These are phyloP conservation scores for Musa schizocarpa DNA, from an alignment of 176 grass and related monocot genomes.

Conservation along the genomic window DNA sequence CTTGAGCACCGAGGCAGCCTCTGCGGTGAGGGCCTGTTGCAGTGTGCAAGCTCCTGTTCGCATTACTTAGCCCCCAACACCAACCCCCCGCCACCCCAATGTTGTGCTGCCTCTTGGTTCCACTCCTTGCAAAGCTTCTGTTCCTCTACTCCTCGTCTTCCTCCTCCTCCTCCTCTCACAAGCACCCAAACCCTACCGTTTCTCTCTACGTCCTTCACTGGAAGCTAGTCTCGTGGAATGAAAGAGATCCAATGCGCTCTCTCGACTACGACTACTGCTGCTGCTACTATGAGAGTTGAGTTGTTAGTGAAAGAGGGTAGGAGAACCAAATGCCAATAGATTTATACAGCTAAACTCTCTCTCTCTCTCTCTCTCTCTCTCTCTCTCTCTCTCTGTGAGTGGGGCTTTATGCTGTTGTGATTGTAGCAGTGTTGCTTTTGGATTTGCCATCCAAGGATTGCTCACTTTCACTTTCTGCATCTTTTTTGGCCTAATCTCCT, in stretches of 20 bases:
- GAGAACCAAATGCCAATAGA: neutral
- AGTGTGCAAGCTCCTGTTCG: constrained; percentile 74
- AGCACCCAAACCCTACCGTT: neutral
- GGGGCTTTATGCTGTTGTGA: neutral
- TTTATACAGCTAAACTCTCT: neutral
- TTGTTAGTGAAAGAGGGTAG: neutral
- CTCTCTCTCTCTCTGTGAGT: too few species aligned
- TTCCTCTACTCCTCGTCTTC: neutral
- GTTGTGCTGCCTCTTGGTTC: neutral
- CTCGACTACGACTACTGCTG: neutral
- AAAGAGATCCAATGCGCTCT: neutral
- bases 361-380: neutral
- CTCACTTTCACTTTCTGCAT: constrained; percentile 2
- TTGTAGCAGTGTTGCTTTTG: neutral
- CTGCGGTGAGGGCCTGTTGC: constrained; percentile 92
- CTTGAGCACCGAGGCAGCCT: constrained; percentile 90
- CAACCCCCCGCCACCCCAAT: constrained; percentile 24
- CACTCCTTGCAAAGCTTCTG: neutral
- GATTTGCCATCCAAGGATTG: neutral
- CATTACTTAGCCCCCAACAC: constrained; percentile 38
- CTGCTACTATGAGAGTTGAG: neutral
- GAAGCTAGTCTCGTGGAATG: neutral
- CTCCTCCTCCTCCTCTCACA: neutral
- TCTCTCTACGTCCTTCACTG: neutral
- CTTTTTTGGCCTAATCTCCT: neutral